Evolutionary conservation across 352 stramenopile species (phyloP), one percentile per base, ranked within the genome.

Genomic region (Phytophthora colocasiae): DNA sequence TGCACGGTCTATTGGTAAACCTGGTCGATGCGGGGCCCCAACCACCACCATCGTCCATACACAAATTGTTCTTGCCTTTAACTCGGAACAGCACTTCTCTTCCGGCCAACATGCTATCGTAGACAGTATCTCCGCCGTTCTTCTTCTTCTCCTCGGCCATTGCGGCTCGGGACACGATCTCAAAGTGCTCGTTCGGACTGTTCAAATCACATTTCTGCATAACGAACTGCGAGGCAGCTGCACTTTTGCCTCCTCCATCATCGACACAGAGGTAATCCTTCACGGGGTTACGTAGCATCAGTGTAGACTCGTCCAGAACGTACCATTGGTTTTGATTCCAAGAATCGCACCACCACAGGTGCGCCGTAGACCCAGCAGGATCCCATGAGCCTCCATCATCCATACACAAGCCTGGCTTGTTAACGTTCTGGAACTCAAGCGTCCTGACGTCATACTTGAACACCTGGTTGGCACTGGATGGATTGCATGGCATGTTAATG

Each of bases 181-280:
- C 68, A 7, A 76, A 71, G 26, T 47, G 62, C 44, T 75, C 55
- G 36, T 77, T 74, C 3, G n/a, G 2, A 45, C 22, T 69, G 39
- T 43, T 52, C 24, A 47, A 26, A 41, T 66, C 60, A 56, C 73
- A 74, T 22, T 39, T 34, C 48, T 29, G 43, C 38, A 69, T 51
- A 9, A 29, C 17, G 32, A 73, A 73, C 17, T 59, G 57, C 1
- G 62, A 47, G 3, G 41, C 40, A 10, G 27, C 62, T 10, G 61
- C 41, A 1, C 17, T 43, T 14, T 31, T 46, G 14, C 48, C 67
- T 11, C 67, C 67, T 12, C 67, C 67, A 19, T 81, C 69, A 48
- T 83, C 69, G 38, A 78, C 57, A 31, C 75, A 83, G 53, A 83
- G 47, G 40, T 77, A 66, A 29, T 49, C 41, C 59, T 79, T 78